These are phyloP conservation scores for Fomitopsis pulvina DNA, from an alignment of 768 basidiomycete genomes.

Conservation along the genomic window DNA sequence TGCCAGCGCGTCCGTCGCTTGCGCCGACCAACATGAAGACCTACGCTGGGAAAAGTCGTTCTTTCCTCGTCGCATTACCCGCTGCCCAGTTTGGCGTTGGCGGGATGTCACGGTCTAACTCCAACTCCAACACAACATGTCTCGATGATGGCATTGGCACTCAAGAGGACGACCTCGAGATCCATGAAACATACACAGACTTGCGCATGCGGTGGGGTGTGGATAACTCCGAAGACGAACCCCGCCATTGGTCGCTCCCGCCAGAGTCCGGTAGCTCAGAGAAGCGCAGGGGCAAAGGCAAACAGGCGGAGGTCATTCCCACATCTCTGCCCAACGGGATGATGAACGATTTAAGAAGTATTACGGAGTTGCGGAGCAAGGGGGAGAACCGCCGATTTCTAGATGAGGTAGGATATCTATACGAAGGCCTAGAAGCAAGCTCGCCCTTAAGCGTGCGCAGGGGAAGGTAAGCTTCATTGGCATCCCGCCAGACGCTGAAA, in stretches of 20 bases:
- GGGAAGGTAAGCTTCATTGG: conserved; percentile 45
- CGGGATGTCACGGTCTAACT: not conserved
- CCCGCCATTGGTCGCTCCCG: conserved; percentile 19
- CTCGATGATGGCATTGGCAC: conserved; percentile 12
- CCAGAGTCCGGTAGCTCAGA: conserved; percentile 26
- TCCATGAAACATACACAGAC: conserved; percentile 70
- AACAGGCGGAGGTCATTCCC: conserved; percentile 12
- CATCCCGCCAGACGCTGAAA: not conserved
- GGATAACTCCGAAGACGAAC: conserved; percentile 71
- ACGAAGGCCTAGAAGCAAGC: conserved; percentile 64
- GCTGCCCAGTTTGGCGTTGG: conserved; percentile 21
- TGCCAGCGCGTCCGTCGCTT: conserved; percentile 17
- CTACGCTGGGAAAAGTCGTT: conserved; percentile 74
- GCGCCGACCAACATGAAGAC: conserved; percentile 44
- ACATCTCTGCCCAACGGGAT: conserved; percentile 42
- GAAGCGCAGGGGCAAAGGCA: conserved; percentile 33
- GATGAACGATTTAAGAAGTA: conserved; percentile 73
- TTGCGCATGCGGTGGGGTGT: conserved; percentile 78
- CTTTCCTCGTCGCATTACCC: conserved; percentile 65
- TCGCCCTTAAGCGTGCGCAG: conserved; percentile 52
- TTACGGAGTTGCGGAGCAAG: conserved; percentile 73
- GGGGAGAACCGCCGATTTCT: conserved; percentile 76
- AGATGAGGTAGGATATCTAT: conserved; percentile 80
- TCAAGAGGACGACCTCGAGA: conserved; percentile 35
- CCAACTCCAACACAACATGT: conserved; percentile 3